Percentiles rank a stretch among this genome's conserved stretches.
Conservation (phyloP, 2,329 filamentous ascomycete genomes). For the Microdochium nivale region DNA sequence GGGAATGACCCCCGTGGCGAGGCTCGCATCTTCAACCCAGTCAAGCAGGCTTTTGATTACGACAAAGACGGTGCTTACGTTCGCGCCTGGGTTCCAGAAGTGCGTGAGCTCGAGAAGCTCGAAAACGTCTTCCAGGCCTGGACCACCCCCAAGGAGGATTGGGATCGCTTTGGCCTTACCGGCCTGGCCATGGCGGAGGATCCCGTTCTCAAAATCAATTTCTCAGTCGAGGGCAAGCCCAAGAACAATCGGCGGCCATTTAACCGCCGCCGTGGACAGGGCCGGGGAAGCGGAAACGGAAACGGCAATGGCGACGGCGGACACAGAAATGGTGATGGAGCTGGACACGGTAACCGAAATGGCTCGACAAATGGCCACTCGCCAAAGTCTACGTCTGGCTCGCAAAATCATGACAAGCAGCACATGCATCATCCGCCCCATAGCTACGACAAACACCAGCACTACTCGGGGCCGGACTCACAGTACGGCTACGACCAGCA, state of each 20-base stretch:
- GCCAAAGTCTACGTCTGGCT: not conserved
- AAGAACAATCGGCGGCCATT: conserved; percentile 24
- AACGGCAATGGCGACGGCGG: conserved; percentile 9
- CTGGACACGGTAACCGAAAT: not conserved
- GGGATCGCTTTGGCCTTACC: conserved; percentile 45
- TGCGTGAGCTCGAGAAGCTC: conserved; percentile 42
- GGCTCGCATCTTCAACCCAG: conserved; percentile 69
- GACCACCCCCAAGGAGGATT: conserved; percentile 51
- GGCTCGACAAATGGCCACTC: not conserved
- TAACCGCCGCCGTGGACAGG: conserved; percentile 18
- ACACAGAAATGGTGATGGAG: conserved; percentile 1
- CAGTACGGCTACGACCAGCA: not conserved
- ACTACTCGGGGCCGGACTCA: not conserved
- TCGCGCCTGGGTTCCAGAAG: conserved; percentile 63
- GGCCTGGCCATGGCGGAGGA: conserved; percentile 57
- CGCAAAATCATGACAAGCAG: not conserved
- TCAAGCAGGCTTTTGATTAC: conserved; percentile 74
- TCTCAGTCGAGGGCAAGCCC: conserved; percentile 45
- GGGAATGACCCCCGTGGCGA: conserved; percentile 70
- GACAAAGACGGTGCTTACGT: conserved; percentile 63
- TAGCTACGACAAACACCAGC: not conserved
- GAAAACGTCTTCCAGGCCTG: conserved; percentile 63
- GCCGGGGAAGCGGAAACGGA: conserved; percentile 11
- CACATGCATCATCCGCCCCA: not conserved
- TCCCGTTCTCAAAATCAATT: conserved; percentile 58